Evolutionary conservation across 1,139 yeast species (phyloP).

Genomic region (Nakaseomyces glabratus): DNA sequence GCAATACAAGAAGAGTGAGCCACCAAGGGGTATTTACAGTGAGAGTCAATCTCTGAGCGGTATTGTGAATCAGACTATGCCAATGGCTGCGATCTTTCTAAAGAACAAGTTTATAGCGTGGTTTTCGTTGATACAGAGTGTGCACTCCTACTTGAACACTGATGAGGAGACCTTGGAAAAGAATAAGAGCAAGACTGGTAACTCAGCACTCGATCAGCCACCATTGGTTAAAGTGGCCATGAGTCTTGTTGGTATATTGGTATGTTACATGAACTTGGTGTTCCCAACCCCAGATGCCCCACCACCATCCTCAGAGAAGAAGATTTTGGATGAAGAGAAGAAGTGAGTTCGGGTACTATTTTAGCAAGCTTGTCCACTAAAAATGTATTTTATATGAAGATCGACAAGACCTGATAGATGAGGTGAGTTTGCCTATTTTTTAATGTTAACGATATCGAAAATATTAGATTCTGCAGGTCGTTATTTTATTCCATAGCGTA

Average conservation of each 20-base stretch:
- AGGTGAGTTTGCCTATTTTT: too few species aligned
- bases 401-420: too few species aligned
- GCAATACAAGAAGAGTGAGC: slow-evolving; percentile 33
- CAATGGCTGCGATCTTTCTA: slow-evolving; percentile 61
- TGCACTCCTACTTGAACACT: slow-evolving; percentile 25
- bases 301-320: slow-evolving; percentile 8
- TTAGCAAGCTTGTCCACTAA: too few species aligned
- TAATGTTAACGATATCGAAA: too few species aligned
- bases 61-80: slow-evolving; percentile 47
- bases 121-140: slow-evolving; percentile 27
- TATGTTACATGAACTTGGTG: slow-evolving; percentile 45
- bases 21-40: slow-evolving; percentile 40
- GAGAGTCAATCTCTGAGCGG: slow-evolving; percentile 32
- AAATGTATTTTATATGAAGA: too few species aligned
- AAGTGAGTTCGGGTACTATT: too few species aligned
- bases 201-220: slow-evolving; percentile 32
- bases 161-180: slow-evolving; percentile 25
- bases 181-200: slow-evolving; percentile 22
- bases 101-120: slow-evolving; percentile 33
- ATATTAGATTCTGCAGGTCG: too few species aligned
- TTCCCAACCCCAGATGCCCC: slow-evolving; percentile 28
- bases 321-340: not conserved
- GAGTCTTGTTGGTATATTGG: slow-evolving; percentile 39
- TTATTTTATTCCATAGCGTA: too few species aligned
- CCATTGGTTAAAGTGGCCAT: slow-evolving; percentile 40